Conservation (phyloP, 768 basidiomycete genomes). For the Nidularia pulvinata region DNA sequence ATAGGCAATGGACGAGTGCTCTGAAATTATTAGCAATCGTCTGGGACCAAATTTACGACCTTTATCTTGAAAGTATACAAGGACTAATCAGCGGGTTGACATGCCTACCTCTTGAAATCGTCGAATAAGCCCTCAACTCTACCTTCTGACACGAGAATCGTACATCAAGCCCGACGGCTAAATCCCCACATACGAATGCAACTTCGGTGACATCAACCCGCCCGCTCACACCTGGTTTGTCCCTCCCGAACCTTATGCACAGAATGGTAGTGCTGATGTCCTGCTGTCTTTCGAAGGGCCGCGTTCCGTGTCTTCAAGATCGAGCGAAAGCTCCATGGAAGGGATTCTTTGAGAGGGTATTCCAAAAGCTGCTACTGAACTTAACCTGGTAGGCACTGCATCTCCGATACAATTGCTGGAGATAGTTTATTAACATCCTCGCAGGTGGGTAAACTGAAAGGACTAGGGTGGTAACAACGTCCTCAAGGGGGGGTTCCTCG, state of each 20-base stretch:
- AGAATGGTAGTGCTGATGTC: background rate
- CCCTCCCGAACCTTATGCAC: background rate
- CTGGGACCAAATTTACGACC: background rate
- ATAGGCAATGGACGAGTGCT: constrained; percentile 92
- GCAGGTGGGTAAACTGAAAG: constrained; percentile 92
- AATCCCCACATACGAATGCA: constrained; percentile 99
- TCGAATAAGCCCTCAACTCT: too few species aligned
- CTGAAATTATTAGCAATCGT: constrained; percentile 1
- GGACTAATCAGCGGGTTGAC: constrained; percentile 96
- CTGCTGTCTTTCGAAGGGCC: constrained; percentile 50
- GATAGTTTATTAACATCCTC: too few species aligned
- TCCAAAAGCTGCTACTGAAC: constrained; percentile 96
- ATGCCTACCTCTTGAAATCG: constrained; percentile 93
- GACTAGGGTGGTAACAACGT: constrained; percentile 94
- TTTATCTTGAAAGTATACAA: constrained; percentile 78
- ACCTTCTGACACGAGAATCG: constrained; percentile 97
- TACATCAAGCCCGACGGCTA: constrained; percentile 99
- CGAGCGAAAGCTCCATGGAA: constrained; percentile 92
- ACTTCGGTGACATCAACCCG: constrained; percentile 97
- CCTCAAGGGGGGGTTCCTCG: constrained; percentile 98
- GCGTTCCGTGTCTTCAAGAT: constrained; percentile 99
- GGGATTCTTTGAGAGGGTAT: constrained; percentile 94
- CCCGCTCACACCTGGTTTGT: constrained; percentile 95
- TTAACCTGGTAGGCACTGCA: constrained; percentile 79
- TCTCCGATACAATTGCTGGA: background rate